phyloP scores from a whole-genome alignment of 495 filamentous ascomycete genomes.

The Neurospora sp. region DNA sequence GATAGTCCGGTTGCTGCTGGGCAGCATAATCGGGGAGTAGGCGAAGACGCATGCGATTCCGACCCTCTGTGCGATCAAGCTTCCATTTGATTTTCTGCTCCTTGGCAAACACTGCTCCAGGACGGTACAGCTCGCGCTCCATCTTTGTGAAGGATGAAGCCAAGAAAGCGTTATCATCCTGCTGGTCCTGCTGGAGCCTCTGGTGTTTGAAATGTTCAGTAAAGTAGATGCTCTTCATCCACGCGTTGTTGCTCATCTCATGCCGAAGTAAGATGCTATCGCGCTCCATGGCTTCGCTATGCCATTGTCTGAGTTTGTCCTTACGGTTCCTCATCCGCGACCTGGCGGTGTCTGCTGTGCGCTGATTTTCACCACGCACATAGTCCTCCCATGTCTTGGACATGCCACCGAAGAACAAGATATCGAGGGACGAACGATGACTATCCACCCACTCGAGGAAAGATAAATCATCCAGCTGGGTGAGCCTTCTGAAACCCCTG shows the following conservation, averaged over 20 bases:
- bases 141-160: slow-evolving; percentile 63
- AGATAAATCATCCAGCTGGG: slow-evolving; percentile 73
- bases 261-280: slow-evolving; percentile 69
- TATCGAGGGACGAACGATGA: slow-evolving; percentile 68
- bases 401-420: slow-evolving; percentile 66
- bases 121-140: slow-evolving; percentile 59
- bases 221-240: slow-evolving; percentile 88
- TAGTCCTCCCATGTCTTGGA: slow-evolving; percentile 79
- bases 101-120: slow-evolving; percentile 68
- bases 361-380: slow-evolving; percentile 65
- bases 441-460: slow-evolving; percentile 85
- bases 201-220: slow-evolving; percentile 89
- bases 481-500: slow-evolving; percentile 70
- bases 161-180: slow-evolving; percentile 72
- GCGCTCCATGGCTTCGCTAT: slow-evolving; percentile 49
- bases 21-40: slow-evolving; percentile 64
- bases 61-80: slow-evolving; percentile 88
- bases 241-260: slow-evolving; percentile 73
- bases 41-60: slow-evolving; percentile 87
- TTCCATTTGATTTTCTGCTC: slow-evolving; percentile 64
- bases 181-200: slow-evolving; percentile 76
- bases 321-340: slow-evolving; percentile 59
- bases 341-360: slow-evolving; percentile 60
- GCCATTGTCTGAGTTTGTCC: slow-evolving; percentile 74
- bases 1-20: slow-evolving; percentile 62